Evolutionary conservation across 2,329 filamentous ascomycete species (phyloP).

Genomic region (Penicillium sclerotigenum): DNA sequence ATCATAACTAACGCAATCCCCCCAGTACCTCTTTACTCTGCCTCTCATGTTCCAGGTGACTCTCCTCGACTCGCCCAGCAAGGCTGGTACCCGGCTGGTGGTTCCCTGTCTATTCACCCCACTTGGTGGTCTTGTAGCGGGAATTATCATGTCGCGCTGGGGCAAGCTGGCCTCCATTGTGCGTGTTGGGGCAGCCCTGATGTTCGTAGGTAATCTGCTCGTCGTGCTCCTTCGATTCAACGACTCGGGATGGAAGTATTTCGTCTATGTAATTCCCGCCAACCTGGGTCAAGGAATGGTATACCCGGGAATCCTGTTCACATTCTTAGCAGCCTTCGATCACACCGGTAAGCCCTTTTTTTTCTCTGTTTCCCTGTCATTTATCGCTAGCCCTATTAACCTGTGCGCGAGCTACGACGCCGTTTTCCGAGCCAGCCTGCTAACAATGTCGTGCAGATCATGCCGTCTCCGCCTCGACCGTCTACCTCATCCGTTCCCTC

Average conservation of each 20-base stretch:
- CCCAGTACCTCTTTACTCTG: constrained; percentile 47
- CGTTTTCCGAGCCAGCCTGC: background rate
- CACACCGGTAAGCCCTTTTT: constrained; percentile 50
- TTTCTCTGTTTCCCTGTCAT: background rate
- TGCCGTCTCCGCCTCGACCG: constrained; percentile 60
- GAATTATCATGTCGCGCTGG: constrained; percentile 49
- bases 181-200: constrained; percentile 40
- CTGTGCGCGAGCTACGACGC: background rate
- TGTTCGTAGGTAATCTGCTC: constrained; percentile 45
- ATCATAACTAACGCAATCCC: background rate
- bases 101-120: constrained; percentile 48
- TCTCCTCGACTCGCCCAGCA: constrained; percentile 44
- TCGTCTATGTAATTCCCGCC: constrained; percentile 45
- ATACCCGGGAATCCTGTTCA: constrained; percentile 55
- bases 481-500: constrained; percentile 62
- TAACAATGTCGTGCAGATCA: constrained; percentile 48
- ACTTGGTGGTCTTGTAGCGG: constrained; percentile 44
- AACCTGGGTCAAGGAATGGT: constrained; percentile 49
- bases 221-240: constrained; percentile 43
- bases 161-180: constrained; percentile 44
- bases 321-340: constrained; percentile 60
- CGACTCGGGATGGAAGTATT: constrained; percentile 46
- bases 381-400: background rate
- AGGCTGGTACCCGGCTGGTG: constrained; percentile 44
- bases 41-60: constrained; percentile 47